A percentile compares a stretch with the other conserved stretches of the same genome.
These are phyloP conservation scores for Lepraria neglecta DNA, from an alignment of 495 filamentous ascomycete genomes.

Conservation along the genomic window DNA sequence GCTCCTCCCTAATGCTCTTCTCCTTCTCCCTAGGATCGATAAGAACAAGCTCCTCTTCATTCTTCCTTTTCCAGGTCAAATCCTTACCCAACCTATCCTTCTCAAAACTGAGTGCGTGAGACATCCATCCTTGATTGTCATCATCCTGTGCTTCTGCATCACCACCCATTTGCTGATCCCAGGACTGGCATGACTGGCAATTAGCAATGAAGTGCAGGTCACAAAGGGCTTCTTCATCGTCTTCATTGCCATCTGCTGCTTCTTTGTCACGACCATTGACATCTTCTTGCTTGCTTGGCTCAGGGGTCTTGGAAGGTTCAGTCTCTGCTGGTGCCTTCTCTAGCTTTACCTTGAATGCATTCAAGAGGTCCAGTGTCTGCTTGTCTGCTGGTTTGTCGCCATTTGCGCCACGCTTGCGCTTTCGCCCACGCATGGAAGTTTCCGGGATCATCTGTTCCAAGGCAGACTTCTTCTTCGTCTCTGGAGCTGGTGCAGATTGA, in stretches of 20 bases:
- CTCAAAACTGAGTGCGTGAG: slow-evolving; percentile 72
- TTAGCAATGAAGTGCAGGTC: slow-evolving; percentile 90
- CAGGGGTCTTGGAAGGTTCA: slow-evolving; percentile 28
- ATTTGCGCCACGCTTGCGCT: slow-evolving; percentile 55
- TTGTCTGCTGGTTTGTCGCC: slow-evolving; percentile 50
- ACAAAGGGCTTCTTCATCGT: slow-evolving; percentile 69
- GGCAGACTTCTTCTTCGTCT: slow-evolving; percentile 56
- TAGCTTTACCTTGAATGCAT: slow-evolving; percentile 72
- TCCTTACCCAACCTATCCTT: slow-evolving; percentile 91
- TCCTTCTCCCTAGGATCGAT: slow-evolving; percentile 90
- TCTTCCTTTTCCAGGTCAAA: slow-evolving; percentile 79
- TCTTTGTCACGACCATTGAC: slow-evolving; percentile 31
- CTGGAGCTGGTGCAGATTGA: slow-evolving; percentile 49
- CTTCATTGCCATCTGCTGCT: slow-evolving; percentile 40
- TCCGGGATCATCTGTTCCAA: slow-evolving; percentile 78
- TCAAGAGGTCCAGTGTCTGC: slow-evolving; percentile 58
- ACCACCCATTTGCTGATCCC: slow-evolving; percentile 50
- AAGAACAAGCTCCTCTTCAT: slow-evolving; percentile 82
- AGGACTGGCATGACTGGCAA: slow-evolving; percentile 82
- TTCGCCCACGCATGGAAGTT: slow-evolving; percentile 72
- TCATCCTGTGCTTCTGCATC: slow-evolving; percentile 52
- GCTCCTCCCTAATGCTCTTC: slow-evolving; percentile 61
- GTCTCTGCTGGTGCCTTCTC: slow-evolving; percentile 49
- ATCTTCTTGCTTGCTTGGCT: slow-evolving; percentile 26
- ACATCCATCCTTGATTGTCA: slow-evolving; percentile 52